Percentiles rank a stretch among this genome's conserved stretches.
Evolutionary conservation across 805 yeast species (phyloP).

Genomic region (Saccharomycodes ludwigii): DNA sequence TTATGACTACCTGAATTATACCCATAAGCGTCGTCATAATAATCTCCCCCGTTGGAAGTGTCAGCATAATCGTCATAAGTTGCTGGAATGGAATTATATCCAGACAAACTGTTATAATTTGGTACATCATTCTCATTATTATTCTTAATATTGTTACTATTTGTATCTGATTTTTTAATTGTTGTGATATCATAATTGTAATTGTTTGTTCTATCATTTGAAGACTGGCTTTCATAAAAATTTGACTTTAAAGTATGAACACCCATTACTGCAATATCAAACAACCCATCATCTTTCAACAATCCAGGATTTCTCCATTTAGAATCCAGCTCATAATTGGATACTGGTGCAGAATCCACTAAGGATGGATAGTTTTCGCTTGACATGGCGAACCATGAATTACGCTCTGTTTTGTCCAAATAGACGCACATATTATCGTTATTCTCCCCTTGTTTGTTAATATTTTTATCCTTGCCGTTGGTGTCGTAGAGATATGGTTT

Average conservation of each 20-base stretch:
- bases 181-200: too few relatives aligned
- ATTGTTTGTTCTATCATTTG: not conserved
- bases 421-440: constrained; percentile 39
- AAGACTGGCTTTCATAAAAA: not conserved
- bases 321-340: constrained; percentile 39
- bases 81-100: too few relatives aligned
- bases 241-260: constrained; percentile 27
- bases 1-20: too few relatives aligned
- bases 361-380: constrained; percentile 66
- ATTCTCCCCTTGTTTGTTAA: too few relatives aligned
- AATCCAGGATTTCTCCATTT: constrained; percentile 31
- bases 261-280: constrained; percentile 34
- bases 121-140: too few relatives aligned
- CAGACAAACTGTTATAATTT: too few relatives aligned
- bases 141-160: too few relatives aligned
- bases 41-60: constrained; percentile 13
- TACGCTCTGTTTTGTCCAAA: constrained; percentile 48
- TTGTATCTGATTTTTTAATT: too few relatives aligned
- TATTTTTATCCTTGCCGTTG: constrained; percentile 12
- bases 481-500: constrained; percentile 10
- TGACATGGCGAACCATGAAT: constrained; percentile 82
- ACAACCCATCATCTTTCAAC: constrained; percentile 26
- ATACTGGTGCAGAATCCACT: constrained; percentile 66
- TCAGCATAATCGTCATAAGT: constrained; percentile 5
- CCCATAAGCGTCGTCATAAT: too few relatives aligned